Conservation (phyloP, 768 basidiomycete genomes). For the Paxillus rubicundulus region DNA sequence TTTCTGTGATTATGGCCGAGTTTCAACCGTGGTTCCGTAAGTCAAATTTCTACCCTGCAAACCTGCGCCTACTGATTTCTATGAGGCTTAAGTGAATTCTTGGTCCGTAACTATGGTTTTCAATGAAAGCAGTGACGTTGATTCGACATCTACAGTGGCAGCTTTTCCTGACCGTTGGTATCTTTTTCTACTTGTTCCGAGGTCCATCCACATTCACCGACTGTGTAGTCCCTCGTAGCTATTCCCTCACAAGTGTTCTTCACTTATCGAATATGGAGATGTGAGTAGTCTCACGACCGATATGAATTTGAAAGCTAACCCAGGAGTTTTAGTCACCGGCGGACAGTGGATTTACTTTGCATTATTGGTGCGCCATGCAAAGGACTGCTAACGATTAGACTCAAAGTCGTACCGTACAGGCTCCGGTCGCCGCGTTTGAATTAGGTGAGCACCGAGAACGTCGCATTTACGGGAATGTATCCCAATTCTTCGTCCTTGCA, state of each 20-base stretch:
- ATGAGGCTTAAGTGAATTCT: not conserved
- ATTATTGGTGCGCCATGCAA: constrained; percentile 1
- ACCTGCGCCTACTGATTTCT: not conserved
- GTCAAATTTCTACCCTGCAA: not conserved
- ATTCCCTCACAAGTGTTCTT: too few species aligned
- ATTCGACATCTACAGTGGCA: too few species aligned
- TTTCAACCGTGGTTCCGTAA: not conserved
- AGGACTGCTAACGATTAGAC: not conserved
- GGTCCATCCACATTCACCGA: too few species aligned
- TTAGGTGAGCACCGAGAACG: not conserved
- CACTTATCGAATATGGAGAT: too few species aligned
- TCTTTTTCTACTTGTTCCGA: too few species aligned
- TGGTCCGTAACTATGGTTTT: not conserved
- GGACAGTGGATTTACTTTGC: constrained; percentile 4
- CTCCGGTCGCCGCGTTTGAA: constrained; percentile 3
- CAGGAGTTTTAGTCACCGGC: not conserved
- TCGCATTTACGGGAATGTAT: not conserved
- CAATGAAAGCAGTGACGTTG: not conserved
- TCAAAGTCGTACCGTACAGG: not conserved
- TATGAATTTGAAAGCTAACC: too few species aligned
- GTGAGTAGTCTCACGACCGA: too few species aligned
- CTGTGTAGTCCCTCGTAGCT: too few species aligned
- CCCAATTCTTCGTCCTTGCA: not conserved
- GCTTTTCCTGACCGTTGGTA: too few species aligned
- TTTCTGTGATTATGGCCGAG: too few species aligned